Evolutionary conservation across 1,139 yeast species (phyloP), one percentile per base, ranked within the genome.

Genomic region (Lodderomyces orthopsilosis): DNA sequence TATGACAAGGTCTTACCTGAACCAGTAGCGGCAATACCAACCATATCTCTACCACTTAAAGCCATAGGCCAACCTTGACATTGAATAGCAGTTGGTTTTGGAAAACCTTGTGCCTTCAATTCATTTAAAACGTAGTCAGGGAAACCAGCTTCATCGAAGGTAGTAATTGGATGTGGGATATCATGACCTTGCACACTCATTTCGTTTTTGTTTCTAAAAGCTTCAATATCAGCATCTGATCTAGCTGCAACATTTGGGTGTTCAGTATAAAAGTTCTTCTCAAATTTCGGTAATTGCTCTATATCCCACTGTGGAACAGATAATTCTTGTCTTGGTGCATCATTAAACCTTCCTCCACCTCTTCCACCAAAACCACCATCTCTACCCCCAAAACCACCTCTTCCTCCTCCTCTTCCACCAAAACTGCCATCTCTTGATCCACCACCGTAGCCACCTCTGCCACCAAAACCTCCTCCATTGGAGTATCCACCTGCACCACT

Each of bases 31-130:
- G 98, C 98, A 66, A 93, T 86, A 77, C 98, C 98, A 68, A 93
- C 85, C 91, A 93, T 88, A 68, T 93, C 98, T 73, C 98, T 86
- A 75, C 98, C 98, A 59, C 93, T 83, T 51, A 91, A 77, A 62
- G 98, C 98, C 98, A 93, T 93, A 51, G 98, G 98, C 98, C 98
- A 93, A 73, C 98, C 98, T 75, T 94, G 98, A 68, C 96, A 88
- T 74, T 93, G 98, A 63, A 93, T 93, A 53, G 89, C 89, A 46
- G 98, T 93, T 57, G 98, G 98, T 52, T 75, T 81, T 47, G 85
- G 94, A 74, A 93, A 93, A 48, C 98, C 98, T 70, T 88, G 93
- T 49, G 84, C 83, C 71, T 86, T 81, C 57, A 93, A 90, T 74
- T 93, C 97, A 53, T 72, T 75, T 63, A 93, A 77, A 37, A 93